A percentile compares a stretch with the other conserved stretches of the same genome.
Conservation (phyloP, 495 filamentous ascomycete species). For the Aspergillus sclerotiicarbonarius region DNA sequence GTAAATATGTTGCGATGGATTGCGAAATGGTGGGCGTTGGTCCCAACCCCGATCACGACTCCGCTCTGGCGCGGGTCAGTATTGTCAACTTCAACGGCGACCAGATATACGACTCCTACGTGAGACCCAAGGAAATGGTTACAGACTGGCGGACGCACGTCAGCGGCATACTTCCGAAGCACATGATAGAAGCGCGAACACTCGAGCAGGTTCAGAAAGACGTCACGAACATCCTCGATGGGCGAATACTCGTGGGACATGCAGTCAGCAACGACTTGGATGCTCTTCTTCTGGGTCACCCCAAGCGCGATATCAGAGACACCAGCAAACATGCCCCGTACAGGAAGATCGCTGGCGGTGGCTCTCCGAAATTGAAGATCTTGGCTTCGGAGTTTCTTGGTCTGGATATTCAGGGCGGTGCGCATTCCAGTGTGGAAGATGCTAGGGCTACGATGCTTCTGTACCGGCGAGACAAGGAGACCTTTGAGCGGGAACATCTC, state of each 20-base stretch:
- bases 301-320: conserved; percentile 74
- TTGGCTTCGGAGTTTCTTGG: conserved; percentile 76
- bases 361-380: conserved; percentile 72
- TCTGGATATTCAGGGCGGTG: conserved; percentile 76
- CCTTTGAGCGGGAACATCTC: conserved; percentile 76
- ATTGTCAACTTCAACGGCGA: conserved; percentile 90
- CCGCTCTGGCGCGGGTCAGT: conserved; percentile 76
- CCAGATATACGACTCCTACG: conserved; percentile 88
- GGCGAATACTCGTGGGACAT: conserved; percentile 80
- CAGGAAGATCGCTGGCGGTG: conserved; percentile 68
- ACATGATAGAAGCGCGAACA: conserved; percentile 64
- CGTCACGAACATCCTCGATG: conserved; percentile 68
- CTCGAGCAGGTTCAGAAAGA: conserved; percentile 74
- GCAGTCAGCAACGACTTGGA: conserved; percentile 84
- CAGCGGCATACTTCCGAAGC: conserved; percentile 69
- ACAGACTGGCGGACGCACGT: conserved; percentile 88
- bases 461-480: conserved; percentile 74
- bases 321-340: conserved; percentile 76
- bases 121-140: conserved; percentile 70
- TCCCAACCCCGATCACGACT: conserved; percentile 60
- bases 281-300: conserved; percentile 72
- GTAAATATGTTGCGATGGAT: conserved; percentile 89
- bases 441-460: conserved; percentile 84
- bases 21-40: conserved; percentile 98
- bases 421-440: conserved; percentile 80